A percentile compares a stretch with the other conserved stretches of the same genome.
Conservation (phyloP, 75 land plant genomes). For the Azolla pinnata region DNA sequence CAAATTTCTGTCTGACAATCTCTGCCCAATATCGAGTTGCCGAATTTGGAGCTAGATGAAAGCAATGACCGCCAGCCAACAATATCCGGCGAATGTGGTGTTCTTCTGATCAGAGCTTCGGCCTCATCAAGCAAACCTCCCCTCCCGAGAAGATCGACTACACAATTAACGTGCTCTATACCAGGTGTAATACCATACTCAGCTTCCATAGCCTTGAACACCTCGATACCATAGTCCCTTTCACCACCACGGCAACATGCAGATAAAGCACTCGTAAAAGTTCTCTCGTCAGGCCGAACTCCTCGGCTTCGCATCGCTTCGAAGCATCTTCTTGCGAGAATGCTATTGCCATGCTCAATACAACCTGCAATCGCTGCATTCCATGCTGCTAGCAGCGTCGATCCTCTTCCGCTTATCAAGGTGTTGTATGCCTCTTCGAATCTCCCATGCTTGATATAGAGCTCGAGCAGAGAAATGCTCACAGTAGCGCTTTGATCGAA, state of each 20-base stretch:
- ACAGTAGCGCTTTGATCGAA: too few species aligned
- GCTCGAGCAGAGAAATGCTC: too few species aligned
- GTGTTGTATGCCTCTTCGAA: too few species aligned
- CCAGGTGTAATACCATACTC: slow-evolving; percentile 24
- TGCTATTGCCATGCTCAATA: slow-evolving; percentile 24
- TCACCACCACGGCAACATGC: slow-evolving; percentile 46
- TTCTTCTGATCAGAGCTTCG: slow-evolving; percentile 24
- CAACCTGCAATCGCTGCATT: slow-evolving; percentile 46
- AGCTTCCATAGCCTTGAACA: slow-evolving; percentile 25
- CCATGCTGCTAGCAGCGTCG: too few species aligned
- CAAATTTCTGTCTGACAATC: too few species aligned
- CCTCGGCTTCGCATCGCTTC: slow-evolving; percentile 24
- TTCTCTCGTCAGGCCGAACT: slow-evolving; percentile 37
- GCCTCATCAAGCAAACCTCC: slow-evolving; percentile 43
- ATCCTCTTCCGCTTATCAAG: too few species aligned
- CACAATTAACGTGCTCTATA: slow-evolving; percentile 47
- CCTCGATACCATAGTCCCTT: slow-evolving; percentile 28
- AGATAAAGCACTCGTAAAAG: slow-evolving; percentile 29
- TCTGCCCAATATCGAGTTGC: too few species aligned
- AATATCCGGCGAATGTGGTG: slow-evolving; percentile 34
- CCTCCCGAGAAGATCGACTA: slow-evolving; percentile 46
- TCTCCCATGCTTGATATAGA: too few species aligned
- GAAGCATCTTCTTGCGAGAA: slow-evolving; percentile 33
- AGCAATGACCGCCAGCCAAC: slow-evolving; percentile 39
- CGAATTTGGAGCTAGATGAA: too few species aligned